phyloP scores from a whole-genome alignment of 2,329 filamentous ascomycete genomes.

The Phialocephala sp. region DNA sequence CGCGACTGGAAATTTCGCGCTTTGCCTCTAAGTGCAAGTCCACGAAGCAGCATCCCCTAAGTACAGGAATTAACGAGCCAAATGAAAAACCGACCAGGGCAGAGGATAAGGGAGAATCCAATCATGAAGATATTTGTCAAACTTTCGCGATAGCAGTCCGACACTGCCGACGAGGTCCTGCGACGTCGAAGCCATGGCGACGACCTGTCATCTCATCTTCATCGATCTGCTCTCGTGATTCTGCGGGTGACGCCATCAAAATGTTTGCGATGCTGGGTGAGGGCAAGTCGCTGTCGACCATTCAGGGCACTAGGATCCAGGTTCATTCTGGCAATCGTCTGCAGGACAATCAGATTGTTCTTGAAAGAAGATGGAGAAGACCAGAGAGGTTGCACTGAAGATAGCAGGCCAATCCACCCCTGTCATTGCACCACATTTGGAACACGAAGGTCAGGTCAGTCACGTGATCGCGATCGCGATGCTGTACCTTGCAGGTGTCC shows the following conservation, averaged over 20 bases:
- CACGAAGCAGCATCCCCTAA: conserved; percentile 28
- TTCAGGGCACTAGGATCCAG: neutral
- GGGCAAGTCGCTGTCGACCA: no score
- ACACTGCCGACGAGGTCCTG: neutral
- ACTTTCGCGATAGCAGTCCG: conserved; percentile 14
- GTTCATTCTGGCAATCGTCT: neutral
- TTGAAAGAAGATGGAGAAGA: conserved; percentile 7
- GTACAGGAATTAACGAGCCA: conserved; percentile 29
- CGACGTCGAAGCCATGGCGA: neutral
- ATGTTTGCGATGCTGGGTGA: neutral
- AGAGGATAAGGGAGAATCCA: conserved; percentile 31
- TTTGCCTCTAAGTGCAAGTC: conserved; percentile 24
- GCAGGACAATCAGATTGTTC: neutral
- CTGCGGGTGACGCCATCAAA: neutral
- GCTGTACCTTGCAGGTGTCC: neutral
- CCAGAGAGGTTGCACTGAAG: neutral
- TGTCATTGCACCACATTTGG: neutral
- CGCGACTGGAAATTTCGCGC: conserved; percentile 22
- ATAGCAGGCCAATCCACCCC: neutral
- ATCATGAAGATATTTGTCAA: conserved; percentile 31
- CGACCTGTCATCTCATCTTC: neutral
- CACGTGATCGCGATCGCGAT: neutral
- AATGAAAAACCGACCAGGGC: conserved; percentile 24
- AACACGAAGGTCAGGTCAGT: neutral
- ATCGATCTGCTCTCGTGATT: neutral